A percentile compares a stretch with the other conserved stretches of the same genome.
Conservation (phyloP, 768 basidiomycete genomes). For the Auriculariales sp. region DNA sequence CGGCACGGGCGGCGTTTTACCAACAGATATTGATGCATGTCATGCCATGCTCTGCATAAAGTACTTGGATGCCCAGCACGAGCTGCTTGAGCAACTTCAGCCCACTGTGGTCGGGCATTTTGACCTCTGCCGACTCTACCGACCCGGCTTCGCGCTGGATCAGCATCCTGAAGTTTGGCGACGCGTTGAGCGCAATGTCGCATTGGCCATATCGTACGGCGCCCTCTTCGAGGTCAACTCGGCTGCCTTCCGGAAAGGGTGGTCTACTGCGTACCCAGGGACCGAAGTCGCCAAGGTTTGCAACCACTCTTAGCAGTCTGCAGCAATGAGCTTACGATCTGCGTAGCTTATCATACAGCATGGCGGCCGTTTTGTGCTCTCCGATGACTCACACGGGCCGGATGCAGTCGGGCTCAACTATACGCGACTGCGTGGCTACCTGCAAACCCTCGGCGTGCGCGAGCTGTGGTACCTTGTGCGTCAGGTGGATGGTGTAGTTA, state of each 20-base stretch:
- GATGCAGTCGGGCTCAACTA: slow-evolving; percentile 84
- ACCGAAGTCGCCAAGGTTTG: slow-evolving; percentile 57
- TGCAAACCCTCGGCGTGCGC: slow-evolving; percentile 39
- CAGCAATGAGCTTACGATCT: background rate
- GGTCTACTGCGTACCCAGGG: slow-evolving; percentile 75
- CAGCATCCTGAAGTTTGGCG: slow-evolving; percentile 45
- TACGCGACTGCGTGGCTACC: slow-evolving; percentile 44
- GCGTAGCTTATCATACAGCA: slow-evolving; percentile 51
- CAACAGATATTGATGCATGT: slow-evolving; percentile 16
- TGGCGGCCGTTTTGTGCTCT: slow-evolving; percentile 68
- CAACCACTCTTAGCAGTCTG: slow-evolving; percentile 10
- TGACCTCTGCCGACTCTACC: slow-evolving; percentile 82
- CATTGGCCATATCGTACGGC: slow-evolving; percentile 60
- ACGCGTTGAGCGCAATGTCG: slow-evolving; percentile 62
- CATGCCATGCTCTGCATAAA: slow-evolving; percentile 33
- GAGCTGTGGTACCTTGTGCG: slow-evolving; percentile 51
- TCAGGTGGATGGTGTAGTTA: slow-evolving; percentile 10
- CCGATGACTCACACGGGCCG: slow-evolving; percentile 93
- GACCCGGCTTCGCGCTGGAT: slow-evolving; percentile 41
- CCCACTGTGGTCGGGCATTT: slow-evolving; percentile 91
- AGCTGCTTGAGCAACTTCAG: slow-evolving; percentile 49
- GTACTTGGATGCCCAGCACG: slow-evolving; percentile 81
- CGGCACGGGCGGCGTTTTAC: slow-evolving; percentile 13
- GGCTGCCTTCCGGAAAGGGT: slow-evolving; percentile 84
- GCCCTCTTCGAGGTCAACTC: slow-evolving; percentile 90